phyloP scores from a whole-genome alignment of 164 flowering plant genomes.

The Kalanchoe fedtschenkoi region DNA sequence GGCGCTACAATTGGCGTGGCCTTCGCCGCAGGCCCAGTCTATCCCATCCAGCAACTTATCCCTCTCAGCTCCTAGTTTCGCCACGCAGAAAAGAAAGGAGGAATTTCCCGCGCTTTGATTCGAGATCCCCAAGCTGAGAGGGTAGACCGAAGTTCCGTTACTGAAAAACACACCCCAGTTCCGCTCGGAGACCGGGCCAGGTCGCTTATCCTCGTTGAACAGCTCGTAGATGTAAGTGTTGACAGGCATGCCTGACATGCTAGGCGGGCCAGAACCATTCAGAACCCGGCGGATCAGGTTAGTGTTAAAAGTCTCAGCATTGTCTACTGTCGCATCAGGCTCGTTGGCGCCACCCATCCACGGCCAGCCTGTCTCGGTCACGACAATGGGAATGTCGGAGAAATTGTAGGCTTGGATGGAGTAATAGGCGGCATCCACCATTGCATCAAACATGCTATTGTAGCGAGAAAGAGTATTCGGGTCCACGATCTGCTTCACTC shows the following conservation, averaged over 20 bases:
- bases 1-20: constrained; percentile 61
- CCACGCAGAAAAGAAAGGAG: constrained; percentile 50
- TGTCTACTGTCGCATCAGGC: constrained; percentile 68
- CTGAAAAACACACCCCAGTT: constrained; percentile 62
- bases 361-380: constrained; percentile 96
- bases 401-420: constrained; percentile 62
- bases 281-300: constrained; percentile 52
- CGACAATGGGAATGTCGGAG: constrained; percentile 60
- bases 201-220: constrained; percentile 57
- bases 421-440: constrained; percentile 91
- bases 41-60: constrained; percentile 48
- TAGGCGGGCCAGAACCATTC: constrained; percentile 72
- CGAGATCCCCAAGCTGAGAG: constrained; percentile 27
- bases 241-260: constrained; percentile 47
- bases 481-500: constrained; percentile 77
- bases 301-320: constrained; percentile 55
- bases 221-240: constrained; percentile 71
- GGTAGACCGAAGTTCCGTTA: constrained; percentile 55
- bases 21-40: constrained; percentile 92
- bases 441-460: constrained; percentile 83
- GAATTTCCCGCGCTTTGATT: constrained; percentile 24
- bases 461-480: constrained; percentile 83
- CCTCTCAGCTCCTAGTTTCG: constrained; percentile 43
- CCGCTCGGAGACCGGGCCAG: constrained; percentile 54
- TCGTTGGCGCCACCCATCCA: constrained; percentile 71